These are phyloP conservation scores for Nepenthes gracilis DNA, from an alignment of 148 eudicot genomes.

Conservation along the genomic window DNA sequence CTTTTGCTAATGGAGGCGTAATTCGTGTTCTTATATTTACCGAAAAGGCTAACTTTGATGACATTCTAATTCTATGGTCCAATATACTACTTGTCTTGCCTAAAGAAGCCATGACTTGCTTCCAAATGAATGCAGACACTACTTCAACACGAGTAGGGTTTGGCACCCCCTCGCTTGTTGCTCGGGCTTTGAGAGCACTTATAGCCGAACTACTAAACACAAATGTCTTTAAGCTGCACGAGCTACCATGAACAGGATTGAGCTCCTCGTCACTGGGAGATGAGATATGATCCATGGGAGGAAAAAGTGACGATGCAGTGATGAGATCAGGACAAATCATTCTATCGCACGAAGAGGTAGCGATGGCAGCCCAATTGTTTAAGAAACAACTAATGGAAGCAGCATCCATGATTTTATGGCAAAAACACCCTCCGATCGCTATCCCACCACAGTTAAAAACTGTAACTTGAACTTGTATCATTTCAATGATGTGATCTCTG, in stretches of 20 bases:
- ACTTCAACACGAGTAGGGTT: slow-evolving; percentile 36
- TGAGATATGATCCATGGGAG: neutral
- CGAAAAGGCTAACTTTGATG: neutral
- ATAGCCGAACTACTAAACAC: slow-evolving; percentile 3
- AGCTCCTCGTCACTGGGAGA: neutral
- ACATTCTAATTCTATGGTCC: neutral
- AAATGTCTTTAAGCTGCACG: neutral
- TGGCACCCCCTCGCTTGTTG: slow-evolving; percentile 5
- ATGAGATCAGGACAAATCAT: neutral
- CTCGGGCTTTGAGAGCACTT: slow-evolving; percentile 21
- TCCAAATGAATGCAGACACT: slow-evolving; percentile 47
- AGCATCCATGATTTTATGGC: slow-evolving; percentile 54
- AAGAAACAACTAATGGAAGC: slow-evolving; percentile 29
- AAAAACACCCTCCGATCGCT: slow-evolving; percentile 37
- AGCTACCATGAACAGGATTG: neutral
- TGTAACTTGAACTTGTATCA: slow-evolving; percentile 20
- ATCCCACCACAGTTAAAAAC: slow-evolving; percentile 48
- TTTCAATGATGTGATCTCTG: slow-evolving; percentile 9
- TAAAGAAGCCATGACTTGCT: slow-evolving; percentile 23
- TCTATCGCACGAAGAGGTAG: neutral
- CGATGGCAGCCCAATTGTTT: slow-evolving; percentile 27
- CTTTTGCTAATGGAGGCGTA: neutral
- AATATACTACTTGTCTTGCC: neutral
- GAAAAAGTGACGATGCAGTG: neutral
- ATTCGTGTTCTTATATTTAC: neutral